A percentile compares a stretch with the other conserved stretches of the same genome.
Conservation (phyloP, 306 rosid species). For the cucumber (Cucumis sativus) region Cucumber_9930_V3 NC_026657.2:5707501-5708000, state of each 20-base stretch:
- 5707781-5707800: too few relatives aligned
- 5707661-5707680: background rate
- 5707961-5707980: constrained; percentile 53
- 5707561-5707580: background rate
- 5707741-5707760: too few relatives aligned
- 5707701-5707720: too few relatives aligned
- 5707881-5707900: constrained; percentile 44
- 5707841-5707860: background rate
- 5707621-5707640: background rate
- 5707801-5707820: too few relatives aligned
- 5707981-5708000: constrained; percentile 93
- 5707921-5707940: constrained; percentile 74
- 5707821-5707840: too few relatives aligned
- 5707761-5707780: too few relatives aligned
- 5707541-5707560: background rate
- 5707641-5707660: background rate
- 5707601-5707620: background rate
- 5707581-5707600: background rate
- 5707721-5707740: background rate
- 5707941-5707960: constrained; percentile 91
- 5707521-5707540: background rate
- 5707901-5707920: constrained; percentile 89
- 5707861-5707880: background rate
- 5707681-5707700: too few relatives aligned
- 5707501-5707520: background rate